Conservation (phyloP, 441 rosid species). For the Erodium moschatum region DNA sequence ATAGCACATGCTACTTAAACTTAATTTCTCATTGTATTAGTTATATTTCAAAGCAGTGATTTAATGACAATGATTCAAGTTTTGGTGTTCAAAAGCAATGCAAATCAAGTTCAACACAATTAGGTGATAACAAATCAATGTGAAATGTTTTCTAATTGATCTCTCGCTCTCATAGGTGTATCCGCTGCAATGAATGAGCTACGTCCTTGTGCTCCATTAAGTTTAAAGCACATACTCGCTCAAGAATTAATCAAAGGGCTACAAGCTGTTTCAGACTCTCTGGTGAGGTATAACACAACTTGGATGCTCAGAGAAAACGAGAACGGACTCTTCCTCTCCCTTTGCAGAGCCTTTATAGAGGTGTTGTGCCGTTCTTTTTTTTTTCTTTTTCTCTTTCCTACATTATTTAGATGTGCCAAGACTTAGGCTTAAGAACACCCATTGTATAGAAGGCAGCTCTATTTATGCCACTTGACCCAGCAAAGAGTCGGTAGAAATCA, state of each 20-base stretch:
- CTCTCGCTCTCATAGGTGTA: slow-evolving; percentile 53
- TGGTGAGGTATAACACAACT: slow-evolving; percentile 77
- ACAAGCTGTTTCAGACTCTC: slow-evolving; percentile 67
- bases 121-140: neutral
- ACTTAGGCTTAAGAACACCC: no score
- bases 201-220: slow-evolving; percentile 81
- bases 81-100: no score
- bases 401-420: no score
- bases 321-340: slow-evolving; percentile 74
- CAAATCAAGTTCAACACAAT: neutral
- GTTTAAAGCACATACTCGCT: slow-evolving; percentile 65
- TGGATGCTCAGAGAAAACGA: slow-evolving; percentile 85
- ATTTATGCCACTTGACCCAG: no score
- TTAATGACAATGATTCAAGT: no score
- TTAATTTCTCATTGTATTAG: no score
- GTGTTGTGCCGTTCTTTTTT: slow-evolving; percentile 22
- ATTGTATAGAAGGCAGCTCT: no score
- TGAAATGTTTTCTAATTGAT: no score
- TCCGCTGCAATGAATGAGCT: slow-evolving; percentile 88
- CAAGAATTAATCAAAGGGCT: slow-evolving; percentile 69
- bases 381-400: no score
- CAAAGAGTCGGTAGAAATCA: no score
- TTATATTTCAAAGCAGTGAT: no score
- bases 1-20: no score
- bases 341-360: slow-evolving; percentile 82